phyloP scores from a whole-genome alignment of 352 stramenopile genomes.

The Globisporangium yorkense region DNA sequence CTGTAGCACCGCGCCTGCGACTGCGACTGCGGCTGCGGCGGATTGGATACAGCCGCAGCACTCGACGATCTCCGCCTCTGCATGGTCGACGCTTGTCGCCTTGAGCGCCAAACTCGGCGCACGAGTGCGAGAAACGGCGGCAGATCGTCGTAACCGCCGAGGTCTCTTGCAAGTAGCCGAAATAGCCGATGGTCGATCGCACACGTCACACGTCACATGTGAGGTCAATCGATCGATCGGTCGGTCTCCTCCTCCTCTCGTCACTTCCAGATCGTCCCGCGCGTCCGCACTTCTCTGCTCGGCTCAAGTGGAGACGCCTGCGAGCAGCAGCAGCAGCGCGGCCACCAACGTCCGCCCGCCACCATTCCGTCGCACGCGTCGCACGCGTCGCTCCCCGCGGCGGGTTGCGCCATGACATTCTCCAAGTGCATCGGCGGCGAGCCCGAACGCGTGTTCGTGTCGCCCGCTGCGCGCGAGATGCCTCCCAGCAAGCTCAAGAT shows the following conservation, averaged over 20 bases:
- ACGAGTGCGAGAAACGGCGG: no score
- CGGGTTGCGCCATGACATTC: conserved; percentile 37
- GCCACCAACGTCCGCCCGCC: background rate
- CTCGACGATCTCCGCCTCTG: no score
- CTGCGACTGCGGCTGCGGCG: no score
- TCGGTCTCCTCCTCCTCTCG: background rate
- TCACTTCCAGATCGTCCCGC: background rate
- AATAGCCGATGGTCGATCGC: no score
- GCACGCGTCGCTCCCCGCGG: background rate
- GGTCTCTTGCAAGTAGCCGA: no score
- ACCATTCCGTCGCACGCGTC: background rate
- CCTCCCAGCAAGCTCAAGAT: conserved; percentile 31
- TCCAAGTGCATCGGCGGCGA: conserved; percentile 44
- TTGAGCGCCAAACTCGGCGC: no score
- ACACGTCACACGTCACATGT: no score
- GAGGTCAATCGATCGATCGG: no score
- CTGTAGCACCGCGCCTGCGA: background rate
- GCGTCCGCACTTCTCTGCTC: no score
- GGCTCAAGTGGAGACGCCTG: background rate
- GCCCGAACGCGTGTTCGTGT: conserved; percentile 40
- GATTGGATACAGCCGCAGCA: no score
- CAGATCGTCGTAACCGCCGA: no score
- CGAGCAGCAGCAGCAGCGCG: background rate
- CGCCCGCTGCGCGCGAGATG: conserved; percentile 24
- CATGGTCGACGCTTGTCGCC: no score